phyloP scores from a whole-genome alignment of 495 filamentous ascomycete genomes.

The Extremus antarcticus region DNA sequence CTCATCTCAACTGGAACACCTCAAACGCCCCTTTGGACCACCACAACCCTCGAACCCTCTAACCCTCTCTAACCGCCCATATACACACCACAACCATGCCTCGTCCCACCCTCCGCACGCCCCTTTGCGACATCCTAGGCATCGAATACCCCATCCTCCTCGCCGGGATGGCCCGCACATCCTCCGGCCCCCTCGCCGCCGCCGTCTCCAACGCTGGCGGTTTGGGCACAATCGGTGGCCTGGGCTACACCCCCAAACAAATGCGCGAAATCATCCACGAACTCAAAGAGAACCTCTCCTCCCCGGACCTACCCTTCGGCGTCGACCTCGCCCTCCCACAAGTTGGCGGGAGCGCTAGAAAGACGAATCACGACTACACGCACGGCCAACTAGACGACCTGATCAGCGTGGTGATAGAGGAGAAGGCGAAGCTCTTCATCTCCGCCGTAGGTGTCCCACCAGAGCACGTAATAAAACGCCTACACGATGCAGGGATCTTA shows the following conservation, averaged over 20 bases:
- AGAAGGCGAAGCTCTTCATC: slow-evolving; percentile 72
- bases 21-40: no score
- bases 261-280: slow-evolving; percentile 72
- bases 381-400: slow-evolving; percentile 71
- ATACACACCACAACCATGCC: slow-evolving; percentile 8
- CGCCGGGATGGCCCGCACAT: slow-evolving; percentile 80
- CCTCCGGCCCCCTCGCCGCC: slow-evolving; percentile 64
- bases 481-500: slow-evolving; percentile 65
- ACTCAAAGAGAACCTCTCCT: slow-evolving; percentile 56
- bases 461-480: slow-evolving; percentile 48
- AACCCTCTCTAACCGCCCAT: background rate
- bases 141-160: slow-evolving; percentile 77
- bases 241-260: slow-evolving; percentile 72
- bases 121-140: slow-evolving; percentile 59
- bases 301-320: slow-evolving; percentile 64
- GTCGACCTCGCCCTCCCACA: slow-evolving; percentile 82
- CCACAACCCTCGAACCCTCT: background rate
- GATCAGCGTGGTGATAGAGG: slow-evolving; percentile 65
- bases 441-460: slow-evolving; percentile 76
- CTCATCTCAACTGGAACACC: background rate
- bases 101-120: slow-evolving; percentile 51
- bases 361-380: slow-evolving; percentile 90
- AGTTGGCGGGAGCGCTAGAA: slow-evolving; percentile 64
- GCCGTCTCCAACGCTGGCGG: slow-evolving; percentile 84
- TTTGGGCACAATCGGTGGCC: slow-evolving; percentile 72